phyloP scores from a whole-genome alignment of 768 basidiomycete species.

The Suillus spraguei region DNA sequence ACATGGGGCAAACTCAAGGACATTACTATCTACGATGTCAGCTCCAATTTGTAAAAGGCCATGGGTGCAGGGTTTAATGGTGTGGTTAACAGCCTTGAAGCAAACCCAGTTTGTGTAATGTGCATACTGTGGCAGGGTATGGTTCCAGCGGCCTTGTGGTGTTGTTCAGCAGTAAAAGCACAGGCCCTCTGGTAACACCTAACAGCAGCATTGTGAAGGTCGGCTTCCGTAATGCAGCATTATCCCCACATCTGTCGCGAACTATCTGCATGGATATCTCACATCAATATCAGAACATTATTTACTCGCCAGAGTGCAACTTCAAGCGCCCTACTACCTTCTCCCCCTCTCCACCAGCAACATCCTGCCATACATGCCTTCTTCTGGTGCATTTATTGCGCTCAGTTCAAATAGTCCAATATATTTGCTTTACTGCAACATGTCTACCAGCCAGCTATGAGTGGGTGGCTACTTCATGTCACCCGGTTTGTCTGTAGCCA shows the following conservation, averaged over 20 bases:
- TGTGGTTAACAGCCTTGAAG: slow-evolving; percentile 57
- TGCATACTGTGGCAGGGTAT: slow-evolving; percentile 56
- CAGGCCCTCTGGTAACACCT: slow-evolving; percentile 64
- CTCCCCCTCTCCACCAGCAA: slow-evolving; percentile 60
- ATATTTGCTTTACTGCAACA: slow-evolving; percentile 78
- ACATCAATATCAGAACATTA: slow-evolving; percentile 43
- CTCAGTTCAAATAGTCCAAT: slow-evolving; percentile 73
- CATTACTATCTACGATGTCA: slow-evolving; percentile 73
- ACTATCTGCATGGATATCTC: slow-evolving; percentile 51
- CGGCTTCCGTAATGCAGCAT: slow-evolving; percentile 39
- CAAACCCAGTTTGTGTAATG: slow-evolving; percentile 63
- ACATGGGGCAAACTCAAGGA: slow-evolving; percentile 54
- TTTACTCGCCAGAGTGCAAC: slow-evolving; percentile 52
- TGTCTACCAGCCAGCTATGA: slow-evolving; percentile 67
- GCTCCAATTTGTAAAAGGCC: slow-evolving; percentile 64
- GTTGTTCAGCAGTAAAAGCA: slow-evolving; percentile 65
- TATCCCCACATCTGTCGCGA: slow-evolving; percentile 38
- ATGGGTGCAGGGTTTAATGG: slow-evolving; percentile 81
- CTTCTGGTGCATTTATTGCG: slow-evolving; percentile 56
- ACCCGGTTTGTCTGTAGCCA: slow-evolving; percentile 65
- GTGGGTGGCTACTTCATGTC: slow-evolving; percentile 76
- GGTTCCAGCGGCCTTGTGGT: slow-evolving; percentile 82
- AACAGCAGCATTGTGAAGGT: slow-evolving; percentile 39
- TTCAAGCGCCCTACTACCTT: slow-evolving; percentile 55
- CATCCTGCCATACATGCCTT: slow-evolving; percentile 73